A percentile compares a stretch with the other conserved stretches of the same genome.
phyloP scores from a whole-genome alignment of 768 basidiomycete genomes.

The Lactarius indigo region DNA sequence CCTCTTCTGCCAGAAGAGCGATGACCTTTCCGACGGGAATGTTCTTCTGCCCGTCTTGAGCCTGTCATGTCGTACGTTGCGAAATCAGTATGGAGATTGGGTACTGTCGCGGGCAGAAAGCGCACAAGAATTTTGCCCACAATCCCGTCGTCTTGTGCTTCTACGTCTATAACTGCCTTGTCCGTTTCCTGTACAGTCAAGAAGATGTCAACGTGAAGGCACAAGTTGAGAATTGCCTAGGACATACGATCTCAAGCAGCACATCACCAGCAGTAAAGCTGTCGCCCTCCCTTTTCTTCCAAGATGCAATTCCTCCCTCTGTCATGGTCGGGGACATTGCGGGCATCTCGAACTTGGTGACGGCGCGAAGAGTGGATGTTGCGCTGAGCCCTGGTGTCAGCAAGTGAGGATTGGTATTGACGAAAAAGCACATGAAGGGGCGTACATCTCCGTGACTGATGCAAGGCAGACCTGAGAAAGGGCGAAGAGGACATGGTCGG shows the following conservation, averaged over 20 bases:
- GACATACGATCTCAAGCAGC: slow-evolving; percentile 80
- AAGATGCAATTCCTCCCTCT: slow-evolving; percentile 85
- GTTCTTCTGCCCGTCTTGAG: slow-evolving; percentile 75
- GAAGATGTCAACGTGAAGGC: background rate
- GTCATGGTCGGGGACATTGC: slow-evolving; percentile 99
- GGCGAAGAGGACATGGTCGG: slow-evolving; percentile 13
- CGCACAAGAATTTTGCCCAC: slow-evolving; percentile 90
- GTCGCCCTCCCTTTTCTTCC: slow-evolving; percentile 89
- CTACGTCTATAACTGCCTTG: slow-evolving; percentile 97
- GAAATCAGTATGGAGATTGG: background rate
- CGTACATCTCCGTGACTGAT: slow-evolving; percentile 14
- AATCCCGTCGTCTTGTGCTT: slow-evolving; percentile 95
- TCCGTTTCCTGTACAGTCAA: slow-evolving; percentile 71
- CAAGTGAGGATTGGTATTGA: background rate
- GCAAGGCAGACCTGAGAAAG: slow-evolving; percentile 5
- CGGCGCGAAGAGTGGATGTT: slow-evolving; percentile 48
- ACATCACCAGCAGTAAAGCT: slow-evolving; percentile 79
- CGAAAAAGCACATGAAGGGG: background rate
- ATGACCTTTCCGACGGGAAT: slow-evolving; percentile 86
- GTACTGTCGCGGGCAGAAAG: slow-evolving; percentile 13
- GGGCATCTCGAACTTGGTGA: slow-evolving; percentile 84
- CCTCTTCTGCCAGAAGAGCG: slow-evolving; percentile 91
- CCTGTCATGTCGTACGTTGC: slow-evolving; percentile 37
- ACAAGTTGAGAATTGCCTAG: background rate
- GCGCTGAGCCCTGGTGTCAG: slow-evolving; percentile 49